Evolutionary conservation across 2,329 filamentous ascomycete species (phyloP), one percentile per base, ranked within the genome.

Genomic region (Fusarium metavorans): DNA sequence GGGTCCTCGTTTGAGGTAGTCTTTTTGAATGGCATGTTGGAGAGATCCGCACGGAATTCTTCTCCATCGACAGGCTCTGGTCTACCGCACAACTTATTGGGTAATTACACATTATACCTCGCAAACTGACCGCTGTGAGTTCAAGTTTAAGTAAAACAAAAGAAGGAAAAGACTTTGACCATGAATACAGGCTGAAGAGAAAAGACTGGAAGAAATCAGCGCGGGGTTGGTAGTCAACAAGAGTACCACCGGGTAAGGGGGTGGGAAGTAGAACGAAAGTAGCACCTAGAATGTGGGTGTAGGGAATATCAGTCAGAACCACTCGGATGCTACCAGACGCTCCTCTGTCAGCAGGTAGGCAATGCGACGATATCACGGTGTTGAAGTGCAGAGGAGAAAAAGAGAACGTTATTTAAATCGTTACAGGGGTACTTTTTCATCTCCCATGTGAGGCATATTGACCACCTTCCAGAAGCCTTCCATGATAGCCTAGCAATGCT

Each of bases 1-100:
- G 16, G 4, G 2, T 1, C 1, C 16, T 8, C 16, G 5, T 4
- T 8, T 5, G 7, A 39, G 6, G 14, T 18, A 6, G 6, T 6
- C 7, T 18, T 18, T 2, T 39, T 10, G 8, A 39, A 41, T 11
- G 37, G 37, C 0, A 41, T 10, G 37, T 41, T n/a, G 37, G 3
- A 41, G 37, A 41, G n/a, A 5, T n/a, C 13, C 39, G 10, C 10
- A n/a, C 39, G 30, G 10, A 6, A 4, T 6, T 30, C 30, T 8
- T 30, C 9, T 8, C 10, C 30, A n/a, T 6, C 2, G n/a, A 10
- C 10, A 13, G 5, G 5, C 11, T 41, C n/a, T 41, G 39, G n/a
- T 20, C 39, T 41, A 41, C n/a, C n/a, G 5, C 39, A 41, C n/a
- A 41, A 13, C n/a, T n/a, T 41, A 41, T 41, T 41, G 39, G 20